Conservation (phyloP, 2,329 filamentous ascomycete genomes). For the Lasiodiplodia citricola region DNA sequence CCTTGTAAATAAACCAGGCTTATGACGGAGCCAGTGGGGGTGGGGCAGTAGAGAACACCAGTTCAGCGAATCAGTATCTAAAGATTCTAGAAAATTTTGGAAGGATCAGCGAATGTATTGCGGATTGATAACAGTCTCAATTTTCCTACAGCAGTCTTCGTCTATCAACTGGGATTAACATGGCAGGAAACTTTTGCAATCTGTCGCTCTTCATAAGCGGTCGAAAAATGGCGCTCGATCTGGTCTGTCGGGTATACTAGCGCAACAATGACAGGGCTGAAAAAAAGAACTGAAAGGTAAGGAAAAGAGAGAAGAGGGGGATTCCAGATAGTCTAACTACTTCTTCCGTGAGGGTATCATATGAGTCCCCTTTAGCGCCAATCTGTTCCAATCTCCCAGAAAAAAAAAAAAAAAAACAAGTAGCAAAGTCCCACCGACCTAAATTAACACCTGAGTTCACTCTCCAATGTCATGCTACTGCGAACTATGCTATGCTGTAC, state of each 20-base stretch:
- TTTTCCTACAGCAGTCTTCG: not conserved
- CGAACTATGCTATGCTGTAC: not conserved
- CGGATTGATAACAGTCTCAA: not conserved
- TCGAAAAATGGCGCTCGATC: not conserved
- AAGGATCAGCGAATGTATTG: not conserved
- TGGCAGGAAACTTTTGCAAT: not conserved
- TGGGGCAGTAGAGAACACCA: not conserved
- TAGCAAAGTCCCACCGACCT: not conserved
- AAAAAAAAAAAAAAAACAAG: not conserved
- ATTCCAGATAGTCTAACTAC: not conserved
- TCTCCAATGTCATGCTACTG: not conserved
- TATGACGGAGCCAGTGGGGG: not conserved
- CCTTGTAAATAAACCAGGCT: not conserved
- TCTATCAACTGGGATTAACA: constrained; percentile 1
- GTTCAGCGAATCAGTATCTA: not conserved
- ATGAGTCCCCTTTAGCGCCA: not conserved
- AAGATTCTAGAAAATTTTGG: not conserved
- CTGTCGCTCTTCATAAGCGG: not conserved
- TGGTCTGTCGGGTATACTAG: constrained; percentile 19
- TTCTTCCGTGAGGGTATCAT: not conserved
- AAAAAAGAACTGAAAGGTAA: not conserved
- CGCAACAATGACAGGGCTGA: not conserved
- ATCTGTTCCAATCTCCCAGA: not conserved
- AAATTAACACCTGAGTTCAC: not conserved
- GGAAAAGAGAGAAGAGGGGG: not conserved